These are phyloP conservation scores for Fusarium sp. DNA, from an alignment of 2,329 filamentous ascomycete genomes.

Conservation along the genomic window DNA sequence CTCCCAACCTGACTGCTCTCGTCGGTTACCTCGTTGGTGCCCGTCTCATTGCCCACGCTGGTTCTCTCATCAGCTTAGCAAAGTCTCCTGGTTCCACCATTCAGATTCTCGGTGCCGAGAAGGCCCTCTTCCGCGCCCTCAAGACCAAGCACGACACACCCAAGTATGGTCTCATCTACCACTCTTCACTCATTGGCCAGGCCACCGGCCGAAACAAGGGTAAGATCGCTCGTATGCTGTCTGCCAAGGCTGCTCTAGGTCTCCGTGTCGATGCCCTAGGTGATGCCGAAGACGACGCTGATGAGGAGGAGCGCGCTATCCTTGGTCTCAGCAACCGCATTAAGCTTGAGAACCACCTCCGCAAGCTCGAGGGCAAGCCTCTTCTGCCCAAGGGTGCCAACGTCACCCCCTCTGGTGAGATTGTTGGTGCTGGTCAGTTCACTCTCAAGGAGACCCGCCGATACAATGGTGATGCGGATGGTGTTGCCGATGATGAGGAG, in stretches of 20 bases:
- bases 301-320: conserved; percentile 88
- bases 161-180: conserved; percentile 96
- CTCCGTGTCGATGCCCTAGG: conserved; percentile 85
- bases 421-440: conserved; percentile 76
- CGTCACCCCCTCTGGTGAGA: conserved; percentile 76
- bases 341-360: conserved; percentile 78
- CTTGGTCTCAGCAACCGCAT: conserved; percentile 77
- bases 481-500: conserved; percentile 71
- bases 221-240: conserved; percentile 96
- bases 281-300: conserved; percentile 68
- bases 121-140: conserved; percentile 95
- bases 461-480: conserved; percentile 95
- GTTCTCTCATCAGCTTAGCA: conserved; percentile 91
- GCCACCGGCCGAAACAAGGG: conserved; percentile 99
- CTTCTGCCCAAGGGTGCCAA: conserved; percentile 77
- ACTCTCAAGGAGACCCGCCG: conserved; percentile 91
- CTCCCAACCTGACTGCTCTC: conserved; percentile 92
- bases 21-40: conserved; percentile 94
- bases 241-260: conserved; percentile 91
- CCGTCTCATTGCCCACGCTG: conserved; percentile 91
- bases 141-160: conserved; percentile 99
- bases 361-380: conserved; percentile 89
- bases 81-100: conserved; percentile 96
- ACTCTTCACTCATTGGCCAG: conserved; percentile 93
- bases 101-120: conserved; percentile 98